Evolutionary conservation across 2,329 filamentous ascomycete genomes (phyloP), one percentile per base, ranked within the genome.

Genomic region (Trichoderma asperellum): DNA sequence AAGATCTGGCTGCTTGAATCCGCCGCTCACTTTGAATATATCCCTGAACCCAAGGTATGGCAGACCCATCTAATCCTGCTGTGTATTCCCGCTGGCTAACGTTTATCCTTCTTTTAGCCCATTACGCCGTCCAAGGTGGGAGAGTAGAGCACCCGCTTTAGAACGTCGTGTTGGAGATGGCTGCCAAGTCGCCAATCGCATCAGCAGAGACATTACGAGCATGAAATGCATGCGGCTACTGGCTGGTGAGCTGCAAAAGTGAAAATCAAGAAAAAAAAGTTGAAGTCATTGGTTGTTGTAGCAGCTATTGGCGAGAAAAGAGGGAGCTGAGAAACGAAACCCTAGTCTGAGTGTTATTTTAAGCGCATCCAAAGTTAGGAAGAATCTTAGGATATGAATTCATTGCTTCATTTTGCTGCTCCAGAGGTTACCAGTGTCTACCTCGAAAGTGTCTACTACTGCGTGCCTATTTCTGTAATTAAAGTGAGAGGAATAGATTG

Each of bases 11-110:
- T 87, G 21, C 71, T 85, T 34, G 74, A 74, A 59, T 82, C 84
- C 77, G 85, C 80, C 12, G 87, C 83, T 12, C 77, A 77, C 1
- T 85, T 81, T 65, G 85, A 89, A 73, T 84, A 88, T 72, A 82
- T 88, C 16, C 77, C 80, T 2, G 73, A 81, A 49, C 74, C 73
- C 12, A 79, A 81, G 77, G 81, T 79, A 71, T 64, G 78, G 68
- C 35, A 37, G 16, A 10, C 21, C 24, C 16, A 27, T 40, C 7
- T 27, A 14, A 21, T 4, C 24, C 4, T 29, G n/a, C 6, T 18
- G 1, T 16, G 4, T 18, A 16, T 21, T 1, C 12, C 14, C 14
- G 18, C n/a, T 35, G 12, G 10, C 57, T 68, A 27, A 68, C 29
- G 12, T 32, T n/a, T 49, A 14, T 53, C 43, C 32, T 74, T 34